These are phyloP conservation scores for Apiospora koreana DNA, from an alignment of 2,329 filamentous ascomycete species.

Conservation along the genomic window DNA sequence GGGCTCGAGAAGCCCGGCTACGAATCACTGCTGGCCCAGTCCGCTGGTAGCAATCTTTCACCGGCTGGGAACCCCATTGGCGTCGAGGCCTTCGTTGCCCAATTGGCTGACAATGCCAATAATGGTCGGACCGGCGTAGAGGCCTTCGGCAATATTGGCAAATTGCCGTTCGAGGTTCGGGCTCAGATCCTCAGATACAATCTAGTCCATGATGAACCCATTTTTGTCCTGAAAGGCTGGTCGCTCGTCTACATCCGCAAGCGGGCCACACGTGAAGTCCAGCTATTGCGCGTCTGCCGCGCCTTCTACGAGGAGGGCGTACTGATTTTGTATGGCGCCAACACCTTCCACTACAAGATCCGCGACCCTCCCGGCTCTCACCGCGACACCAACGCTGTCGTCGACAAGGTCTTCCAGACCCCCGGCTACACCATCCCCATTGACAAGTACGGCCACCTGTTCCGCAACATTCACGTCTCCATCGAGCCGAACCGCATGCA, in stretches of 20 bases:
- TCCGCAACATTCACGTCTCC: conserved; percentile 44
- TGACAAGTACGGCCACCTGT: conserved; percentile 37
- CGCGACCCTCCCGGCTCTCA: conserved; percentile 35
- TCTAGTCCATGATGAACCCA: conserved; percentile 30
- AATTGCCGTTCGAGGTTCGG: conserved; percentile 32
- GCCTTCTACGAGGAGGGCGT: conserved; percentile 38
- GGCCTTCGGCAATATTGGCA: conserved; percentile 16
- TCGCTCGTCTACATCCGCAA: conserved; percentile 28
- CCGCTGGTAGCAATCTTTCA: background rate
- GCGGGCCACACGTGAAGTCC: conserved; percentile 32
- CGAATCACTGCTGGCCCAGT: background rate
- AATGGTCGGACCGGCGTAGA: background rate
- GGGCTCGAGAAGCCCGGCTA: background rate
- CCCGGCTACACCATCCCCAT: conserved; percentile 31
- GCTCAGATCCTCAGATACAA: conserved; percentile 34
- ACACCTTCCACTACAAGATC: conserved; percentile 48
- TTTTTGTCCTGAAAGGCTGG: conserved; percentile 36
- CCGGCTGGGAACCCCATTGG: background rate
- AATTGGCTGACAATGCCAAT: no score
- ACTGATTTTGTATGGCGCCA: conserved; percentile 47
- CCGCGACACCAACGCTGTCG: conserved; percentile 14
- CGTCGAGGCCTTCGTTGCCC: background rate
- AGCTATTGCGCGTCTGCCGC: conserved; percentile 39
- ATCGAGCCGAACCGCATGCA: conserved; percentile 43
- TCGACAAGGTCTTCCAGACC: conserved; percentile 31